Evolutionary conservation across 2,329 filamentous ascomycete species (phyloP), one percentile per base, ranked within the genome.

Genomic region (Fusarium sp.): DNA sequence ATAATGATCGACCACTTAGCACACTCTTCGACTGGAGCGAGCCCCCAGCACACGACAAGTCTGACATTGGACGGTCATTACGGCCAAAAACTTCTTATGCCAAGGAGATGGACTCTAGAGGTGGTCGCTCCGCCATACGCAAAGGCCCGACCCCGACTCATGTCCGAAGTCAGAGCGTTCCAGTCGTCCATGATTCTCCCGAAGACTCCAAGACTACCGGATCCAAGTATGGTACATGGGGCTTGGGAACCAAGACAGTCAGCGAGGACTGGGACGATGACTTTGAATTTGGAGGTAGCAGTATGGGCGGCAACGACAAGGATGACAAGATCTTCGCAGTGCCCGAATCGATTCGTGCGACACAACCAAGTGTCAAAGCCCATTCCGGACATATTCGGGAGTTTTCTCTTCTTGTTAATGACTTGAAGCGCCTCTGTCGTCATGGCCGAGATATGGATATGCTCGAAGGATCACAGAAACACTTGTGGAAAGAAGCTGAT

Each of bases 201-300:
- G 91, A 85, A 77, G 85, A 78, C 75, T 79, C 78, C 75, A 91
- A 81, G 78, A 83, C 78, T 75, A 65, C 87, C n/a, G 86, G 80
- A 3, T 82, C 86, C 54, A 94, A 94, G 74, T 95, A 93, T 75
- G 91, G 92, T 42, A 94, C 92, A 2, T 95, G 92, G 92, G 92
- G 92, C 4, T 81, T 93, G 41, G 89, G 91, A n/a, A 90, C 88
- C 66, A 94, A 94, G 78, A 91, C 88, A 18, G 90, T 90, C 13
- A 94, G 91, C 65, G 93, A 97, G 77, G 93, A 96, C 75, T 97
- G 93, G 93, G 93, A 95, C 72, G 92, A 94, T 68, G 93, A 97
- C 77, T 96, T 97, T 72, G 92, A 95, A 63, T 94, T 95, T 76
- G 86, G 86, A 11, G 82, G 81, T 26, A 77, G 84, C 31, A 82